Percentiles rank a stretch among this genome's conserved stretches.
Evolutionary conservation across 1,284 basidiomycete species (phyloP).

Genomic region (Boletus mariae): DNA sequence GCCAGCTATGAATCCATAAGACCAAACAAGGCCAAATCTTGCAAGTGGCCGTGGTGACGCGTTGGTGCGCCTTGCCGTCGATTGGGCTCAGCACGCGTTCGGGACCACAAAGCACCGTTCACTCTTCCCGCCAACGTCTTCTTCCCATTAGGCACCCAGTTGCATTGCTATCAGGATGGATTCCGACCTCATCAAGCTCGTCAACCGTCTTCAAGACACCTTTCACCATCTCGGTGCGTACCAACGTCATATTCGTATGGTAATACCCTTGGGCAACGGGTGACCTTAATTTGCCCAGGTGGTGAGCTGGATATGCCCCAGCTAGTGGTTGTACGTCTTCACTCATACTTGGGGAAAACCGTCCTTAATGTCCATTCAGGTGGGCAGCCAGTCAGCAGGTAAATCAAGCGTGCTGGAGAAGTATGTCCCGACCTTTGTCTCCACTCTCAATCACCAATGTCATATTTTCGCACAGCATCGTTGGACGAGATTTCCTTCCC

Average conservation of each 20-base stretch:
- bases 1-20: conserved; percentile 3
- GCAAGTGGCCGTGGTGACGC: conserved; percentile 36
- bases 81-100: conserved; percentile 14
- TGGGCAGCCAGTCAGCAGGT: conserved; percentile 82
- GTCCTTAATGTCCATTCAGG: conserved; percentile 41
- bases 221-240: conserved; percentile 75
- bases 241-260: conserved; percentile 2
- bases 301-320: conserved; percentile 87
- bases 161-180: conserved; percentile 60
- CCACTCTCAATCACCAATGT: conserved; percentile 4
- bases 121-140: conserved; percentile 8
- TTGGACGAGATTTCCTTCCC: conserved; percentile 94
- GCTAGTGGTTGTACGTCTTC: conserved; percentile 65
- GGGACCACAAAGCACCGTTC: conserved; percentile 2
- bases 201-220: conserved; percentile 93
- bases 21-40: conserved; percentile 32
- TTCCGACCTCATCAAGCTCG: conserved; percentile 90
- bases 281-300: conserved; percentile 42
- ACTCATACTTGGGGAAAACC: not conserved
- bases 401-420: conserved; percentile 86
- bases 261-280: conserved; percentile 5
- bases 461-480: conserved; percentile 57
- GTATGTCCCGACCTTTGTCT: conserved; percentile 42
- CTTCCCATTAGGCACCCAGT: not conserved
- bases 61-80: conserved; percentile 16